Base-by-base conservation (phyloP, 495 filamentous ascomycete species). In the Penicillium daleae region DNA sequence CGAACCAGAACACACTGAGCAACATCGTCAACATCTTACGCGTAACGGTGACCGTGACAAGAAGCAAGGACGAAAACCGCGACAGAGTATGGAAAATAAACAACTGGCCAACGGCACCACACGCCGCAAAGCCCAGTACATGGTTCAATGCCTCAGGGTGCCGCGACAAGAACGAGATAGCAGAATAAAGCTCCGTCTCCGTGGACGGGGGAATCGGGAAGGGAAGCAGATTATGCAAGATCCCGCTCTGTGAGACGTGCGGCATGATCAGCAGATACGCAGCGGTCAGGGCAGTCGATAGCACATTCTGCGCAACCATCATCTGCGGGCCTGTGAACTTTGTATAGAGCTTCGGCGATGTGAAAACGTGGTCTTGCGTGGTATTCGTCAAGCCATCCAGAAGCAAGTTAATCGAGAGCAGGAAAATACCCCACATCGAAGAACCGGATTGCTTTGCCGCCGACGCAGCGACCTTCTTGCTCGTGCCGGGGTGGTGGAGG, bases 11-110 rank as follows among this genome's bases (percentile, higher is more conserved):
- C 27, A 99, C 95, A 62, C 90, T 94, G 46, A 99, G 83, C 62
- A 98, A 90, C 95, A 99, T 99, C 61, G 93, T 97, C 71, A 97
- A 83, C 96, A 99, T 99, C 80, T 99, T 99, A 65, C 95, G 83
- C 48, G 95, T 99, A 12, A 99, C 95, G 2, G 93, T 99, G 0
- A 99, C 92, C 10, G 95, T 99, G 13, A 97, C 95, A 29, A 99
- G 87, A 54, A 98, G 83, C 59, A 99, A 82, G 9, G 89, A 93
- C 35, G 91, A 95, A 78, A 99, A 99, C 39, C 89, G 89, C 15
- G 91, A 89, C 37, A 99, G 84, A 0, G 96, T 97, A 78, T 97
- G 93, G 83, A 97, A 99, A 65, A 99, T 97, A 74, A 99, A 99
- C 7, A 98, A 86, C 79, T 99, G 95, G 7, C 95, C 95, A 13